phyloP scores from a whole-genome alignment of 2,329 filamentous ascomycete genomes.

The Sporothrix euskadiensis region DNA sequence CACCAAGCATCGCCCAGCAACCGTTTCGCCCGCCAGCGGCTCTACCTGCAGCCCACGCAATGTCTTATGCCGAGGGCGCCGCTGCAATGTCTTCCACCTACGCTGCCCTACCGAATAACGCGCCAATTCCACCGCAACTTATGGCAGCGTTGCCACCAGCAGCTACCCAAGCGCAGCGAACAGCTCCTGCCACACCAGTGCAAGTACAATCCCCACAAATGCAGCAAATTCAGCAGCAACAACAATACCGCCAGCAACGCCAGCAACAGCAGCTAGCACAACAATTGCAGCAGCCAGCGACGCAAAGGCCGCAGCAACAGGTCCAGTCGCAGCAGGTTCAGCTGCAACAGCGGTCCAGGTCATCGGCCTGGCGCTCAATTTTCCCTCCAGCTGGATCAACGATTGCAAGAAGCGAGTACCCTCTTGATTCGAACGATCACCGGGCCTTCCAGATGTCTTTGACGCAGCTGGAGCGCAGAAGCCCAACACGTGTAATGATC shows the following conservation, averaged over 20 bases:
- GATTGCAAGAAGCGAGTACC: constrained; percentile 42
- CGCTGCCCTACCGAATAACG: not conserved
- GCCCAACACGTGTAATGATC: constrained; percentile 48
- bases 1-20: not conserved
- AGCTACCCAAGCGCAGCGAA: not conserved
- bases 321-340: not conserved
- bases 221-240: not conserved
- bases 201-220: not conserved
- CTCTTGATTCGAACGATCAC: constrained; percentile 45
- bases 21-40: too few species aligned
- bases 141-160: not conserved
- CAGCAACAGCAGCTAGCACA: not conserved
- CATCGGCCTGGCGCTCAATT: constrained; percentile 19
- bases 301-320: not conserved
- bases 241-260: not conserved
- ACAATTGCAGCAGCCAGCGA: not conserved
- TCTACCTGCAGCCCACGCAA: not conserved
- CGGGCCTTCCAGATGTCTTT: constrained; percentile 47
- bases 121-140: not conserved
- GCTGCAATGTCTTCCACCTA: not conserved
- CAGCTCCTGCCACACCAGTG: not conserved
- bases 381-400: constrained; percentile 34
- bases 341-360: not conserved
- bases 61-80: not conserved
- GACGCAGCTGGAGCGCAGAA: constrained; percentile 51